Percentiles rank a stretch among this genome's conserved stretches.
phyloP scores from a whole-genome alignment of 768 basidiomycete genomes.

The Coprinopsis sp. region DNA sequence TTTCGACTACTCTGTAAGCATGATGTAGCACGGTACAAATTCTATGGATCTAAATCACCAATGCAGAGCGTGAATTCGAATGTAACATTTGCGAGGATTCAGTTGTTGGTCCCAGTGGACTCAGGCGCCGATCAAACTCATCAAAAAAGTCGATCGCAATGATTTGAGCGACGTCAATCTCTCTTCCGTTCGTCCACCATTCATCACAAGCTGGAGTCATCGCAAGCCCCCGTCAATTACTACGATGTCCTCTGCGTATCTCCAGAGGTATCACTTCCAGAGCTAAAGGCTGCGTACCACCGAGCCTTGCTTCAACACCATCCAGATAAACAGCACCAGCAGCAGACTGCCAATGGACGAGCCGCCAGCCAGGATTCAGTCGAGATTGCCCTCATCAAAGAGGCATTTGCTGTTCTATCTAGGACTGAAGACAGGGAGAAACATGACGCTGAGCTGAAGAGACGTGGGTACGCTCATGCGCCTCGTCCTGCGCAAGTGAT shows the following conservation, averaged over 20 bases:
- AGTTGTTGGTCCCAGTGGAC: too few relatives aligned
- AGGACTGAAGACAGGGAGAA: conserved; percentile 40
- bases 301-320: conserved; percentile 59
- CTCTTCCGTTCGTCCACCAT: too few relatives aligned
- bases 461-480: conserved; percentile 14
- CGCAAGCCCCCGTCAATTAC: conserved; percentile 35
- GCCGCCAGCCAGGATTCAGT: conserved; percentile 14
- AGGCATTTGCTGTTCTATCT: conserved; percentile 63
- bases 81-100: too few relatives aligned
- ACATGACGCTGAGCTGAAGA: conserved; percentile 41
- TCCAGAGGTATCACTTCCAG: conserved; percentile 41
- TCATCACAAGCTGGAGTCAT: conserved; percentile 7
- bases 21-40: too few relatives aligned
- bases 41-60: too few relatives aligned
- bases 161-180: too few relatives aligned
- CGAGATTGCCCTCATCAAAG: conserved; percentile 58
- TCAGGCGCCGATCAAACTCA: too few relatives aligned
- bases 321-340: conserved; percentile 38
- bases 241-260: conserved; percentile 56
- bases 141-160: too few relatives aligned
- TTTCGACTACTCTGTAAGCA: too few relatives aligned
- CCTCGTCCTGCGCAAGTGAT: conserved; percentile 74
- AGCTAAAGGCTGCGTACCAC: conserved; percentile 70
- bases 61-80: too few relatives aligned
- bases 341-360: background rate